Percentiles rank a stretch among this genome's conserved stretches.
Conservation (phyloP, 2,329 filamentous ascomycete genomes). For the Colletotrichum gloeosporioides region DNA sequence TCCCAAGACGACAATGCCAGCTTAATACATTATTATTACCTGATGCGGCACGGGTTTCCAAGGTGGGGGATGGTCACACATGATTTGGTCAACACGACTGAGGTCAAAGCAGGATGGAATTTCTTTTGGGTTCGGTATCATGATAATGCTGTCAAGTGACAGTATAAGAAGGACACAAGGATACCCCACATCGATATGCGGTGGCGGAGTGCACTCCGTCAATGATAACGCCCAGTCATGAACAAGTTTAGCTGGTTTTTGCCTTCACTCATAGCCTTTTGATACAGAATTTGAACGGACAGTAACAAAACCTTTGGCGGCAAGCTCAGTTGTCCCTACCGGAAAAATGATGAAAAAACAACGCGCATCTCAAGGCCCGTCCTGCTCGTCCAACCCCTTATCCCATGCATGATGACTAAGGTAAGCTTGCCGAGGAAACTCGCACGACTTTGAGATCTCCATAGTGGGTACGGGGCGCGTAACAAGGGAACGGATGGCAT, state of each 20-base stretch:
- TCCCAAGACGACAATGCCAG: neutral
- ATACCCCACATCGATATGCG: neutral
- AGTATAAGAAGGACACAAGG: neutral
- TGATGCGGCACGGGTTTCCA: neutral
- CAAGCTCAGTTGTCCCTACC: neutral
- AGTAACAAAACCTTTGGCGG: neutral
- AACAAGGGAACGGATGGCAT: slow-evolving; percentile 1
- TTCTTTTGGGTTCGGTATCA: neutral
- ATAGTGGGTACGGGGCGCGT: slow-evolving; percentile 7
- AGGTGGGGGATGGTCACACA: neutral
- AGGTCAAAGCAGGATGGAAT: neutral
- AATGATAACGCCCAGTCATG: neutral
- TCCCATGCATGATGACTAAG: slow-evolving; percentile 11
- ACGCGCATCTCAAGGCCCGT: neutral
- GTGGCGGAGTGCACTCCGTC: neutral
- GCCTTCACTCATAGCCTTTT: neutral
- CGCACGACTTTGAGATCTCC: neutral
- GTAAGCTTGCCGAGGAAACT: neutral
- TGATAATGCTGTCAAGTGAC: neutral
- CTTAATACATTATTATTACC: neutral
- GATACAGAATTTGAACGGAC: neutral
- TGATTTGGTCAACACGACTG: neutral
- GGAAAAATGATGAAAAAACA: neutral
- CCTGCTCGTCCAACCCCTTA: neutral
- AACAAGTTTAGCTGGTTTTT: neutral